Base-by-base conservation (phyloP, 75 land plant species). In the Isoetes taiwanensis region DNA sequence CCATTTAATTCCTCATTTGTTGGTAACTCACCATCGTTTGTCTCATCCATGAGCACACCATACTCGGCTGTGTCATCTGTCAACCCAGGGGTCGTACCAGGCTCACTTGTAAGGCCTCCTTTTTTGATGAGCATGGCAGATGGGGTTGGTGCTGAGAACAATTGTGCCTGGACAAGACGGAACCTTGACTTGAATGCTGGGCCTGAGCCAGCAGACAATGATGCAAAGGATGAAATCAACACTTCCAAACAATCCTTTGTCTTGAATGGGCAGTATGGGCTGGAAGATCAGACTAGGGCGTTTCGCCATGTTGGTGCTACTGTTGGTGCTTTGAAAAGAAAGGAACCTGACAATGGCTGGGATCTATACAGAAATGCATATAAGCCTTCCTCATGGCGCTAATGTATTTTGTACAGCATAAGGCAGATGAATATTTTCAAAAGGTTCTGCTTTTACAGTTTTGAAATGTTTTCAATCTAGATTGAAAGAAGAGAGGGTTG, bases 271-370 rank as follows among this genome's bases (percentile, higher is more conserved):
- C n/a, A n/a, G n/a, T n/a, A n/a, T n/a, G n/a, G n/a, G n/a, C n/a
- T n/a, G n/a, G n/a, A n/a, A n/a, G n/a, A n/a, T n/a, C n/a, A n/a
- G n/a, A n/a, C n/a, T n/a, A n/a, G n/a, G n/a, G n/a, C n/a, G 23
- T 30, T 63, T 24, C 81, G 60, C 28, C n/a, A n/a, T n/a, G n/a
- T n/a, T n/a, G 42, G 64, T 2, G 10, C 60, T 1, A 46, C 70
- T 31, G 56, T 74, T 41, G 75, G 72, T 16, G 41, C 69, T 26
- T 60, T 54, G 32, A 86, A 80, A 31, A 41, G 97, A 48, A 90
- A 90, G 61, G 94, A 86, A 41, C 88, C 97, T n/a, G 97, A 90
- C 8, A 41, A 67, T 52, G 85, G 80, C n/a, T 90, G 81, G 83
- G 83, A 82, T 25, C 5, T 57, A 9, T 67, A 62, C 54, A 66